Conservation (phyloP, 345 rosid species). For the Citrus mangshanensis region DNA sequence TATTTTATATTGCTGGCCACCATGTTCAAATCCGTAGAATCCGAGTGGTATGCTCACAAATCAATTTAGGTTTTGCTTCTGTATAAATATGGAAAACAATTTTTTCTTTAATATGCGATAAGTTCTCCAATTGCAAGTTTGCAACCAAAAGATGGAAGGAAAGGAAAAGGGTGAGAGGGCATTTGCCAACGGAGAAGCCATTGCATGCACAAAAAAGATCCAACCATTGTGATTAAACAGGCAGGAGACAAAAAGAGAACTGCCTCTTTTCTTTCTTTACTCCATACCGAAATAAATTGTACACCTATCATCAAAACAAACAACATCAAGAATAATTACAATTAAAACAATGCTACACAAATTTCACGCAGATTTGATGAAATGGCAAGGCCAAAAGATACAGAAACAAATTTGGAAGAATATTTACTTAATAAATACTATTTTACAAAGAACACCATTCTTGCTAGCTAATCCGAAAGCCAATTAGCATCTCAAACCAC, state of each 20-base stretch:
- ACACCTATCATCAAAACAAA: conserved; percentile 12
- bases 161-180: too few relatives aligned
- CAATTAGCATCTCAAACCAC: conserved; percentile 35
- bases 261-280: neutral
- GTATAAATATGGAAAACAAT: too few relatives aligned
- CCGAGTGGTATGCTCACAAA: too few relatives aligned
- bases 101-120: too few relatives aligned
- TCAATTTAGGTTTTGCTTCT: too few relatives aligned
- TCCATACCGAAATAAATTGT: conserved; percentile 1
- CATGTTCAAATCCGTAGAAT: too few relatives aligned
- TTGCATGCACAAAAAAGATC: too few relatives aligned
- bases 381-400: conserved; percentile 1
- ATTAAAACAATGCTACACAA: conserved; percentile 4
- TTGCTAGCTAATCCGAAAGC: conserved; percentile 21
- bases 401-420: conserved; percentile 28
- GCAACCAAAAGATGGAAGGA: too few relatives aligned
- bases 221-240: neutral
- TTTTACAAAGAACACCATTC: conserved; percentile 34
- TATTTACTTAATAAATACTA: conserved; percentile 31
- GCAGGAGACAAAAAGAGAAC: neutral
- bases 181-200: too few relatives aligned
- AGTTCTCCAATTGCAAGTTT: too few relatives aligned
- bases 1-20: too few relatives aligned
- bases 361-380: conserved; percentile 14
- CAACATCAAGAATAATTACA: conserved; percentile 13